Conservation (phyloP, 2,329 filamentous ascomycete species). For the Talaromyces amestolkiae region DNA sequence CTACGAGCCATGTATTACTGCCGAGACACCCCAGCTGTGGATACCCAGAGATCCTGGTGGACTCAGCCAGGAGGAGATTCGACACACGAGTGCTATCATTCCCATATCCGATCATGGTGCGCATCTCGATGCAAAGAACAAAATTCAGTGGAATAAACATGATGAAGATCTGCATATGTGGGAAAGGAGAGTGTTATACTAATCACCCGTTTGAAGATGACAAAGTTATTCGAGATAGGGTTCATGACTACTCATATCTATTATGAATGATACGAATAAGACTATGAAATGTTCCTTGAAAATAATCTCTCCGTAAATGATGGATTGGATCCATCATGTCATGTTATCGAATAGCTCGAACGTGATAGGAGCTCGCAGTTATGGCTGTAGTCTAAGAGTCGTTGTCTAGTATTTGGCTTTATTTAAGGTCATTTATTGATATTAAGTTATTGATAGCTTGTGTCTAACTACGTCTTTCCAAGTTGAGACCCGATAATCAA, state of each 20-base stretch:
- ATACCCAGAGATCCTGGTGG: conserved; percentile 73
- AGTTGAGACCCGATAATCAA: neutral
- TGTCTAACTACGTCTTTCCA: neutral
- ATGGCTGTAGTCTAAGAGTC: neutral
- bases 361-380: neutral
- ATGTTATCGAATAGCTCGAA: neutral
- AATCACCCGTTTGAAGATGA: neutral
- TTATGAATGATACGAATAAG: neutral
- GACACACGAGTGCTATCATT: conserved; percentile 68
- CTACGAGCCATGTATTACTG: conserved; percentile 67
- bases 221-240: neutral
- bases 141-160: conserved; percentile 60
- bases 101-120: conserved; percentile 77
- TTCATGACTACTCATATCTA: neutral
- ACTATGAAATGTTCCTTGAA: neutral
- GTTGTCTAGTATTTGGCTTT: neutral
- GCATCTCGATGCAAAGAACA: conserved; percentile 67
- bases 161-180: conserved; percentile 57
- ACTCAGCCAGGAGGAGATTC: conserved; percentile 71
- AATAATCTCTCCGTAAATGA: neutral
- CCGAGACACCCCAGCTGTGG: conserved; percentile 68
- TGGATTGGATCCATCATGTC: neutral
- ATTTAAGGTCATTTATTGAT: neutral
- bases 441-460: neutral
- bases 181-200: conserved; percentile 53